Conservation (phyloP, 2,329 filamentous ascomycete genomes). For the Beauveria caledonica region DNA sequence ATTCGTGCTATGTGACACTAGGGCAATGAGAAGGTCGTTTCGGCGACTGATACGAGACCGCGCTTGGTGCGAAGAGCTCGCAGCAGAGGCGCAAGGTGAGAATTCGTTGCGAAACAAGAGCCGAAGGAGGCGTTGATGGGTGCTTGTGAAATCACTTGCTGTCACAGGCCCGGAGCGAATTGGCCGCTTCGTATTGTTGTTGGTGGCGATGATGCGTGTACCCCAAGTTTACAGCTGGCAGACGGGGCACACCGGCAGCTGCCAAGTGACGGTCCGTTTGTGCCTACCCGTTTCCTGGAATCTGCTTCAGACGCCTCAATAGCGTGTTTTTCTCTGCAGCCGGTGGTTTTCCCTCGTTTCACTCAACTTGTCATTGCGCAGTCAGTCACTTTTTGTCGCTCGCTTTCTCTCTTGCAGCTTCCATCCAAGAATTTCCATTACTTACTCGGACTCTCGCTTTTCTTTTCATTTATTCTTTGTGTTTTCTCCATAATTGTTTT, state of each 20-base stretch:
- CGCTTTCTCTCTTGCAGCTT: background rate
- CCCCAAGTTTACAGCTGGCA: background rate
- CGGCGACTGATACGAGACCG: constrained; percentile 2
- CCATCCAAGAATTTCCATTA: background rate
- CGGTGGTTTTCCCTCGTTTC: background rate
- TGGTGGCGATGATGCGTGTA: background rate
- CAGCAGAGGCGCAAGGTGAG: background rate
- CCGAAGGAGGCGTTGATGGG: no score
- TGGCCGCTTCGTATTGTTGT: background rate
- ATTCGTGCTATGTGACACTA: background rate
- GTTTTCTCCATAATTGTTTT: background rate
- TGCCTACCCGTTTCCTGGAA: background rate
- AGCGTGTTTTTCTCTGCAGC: background rate
- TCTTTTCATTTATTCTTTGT: background rate
- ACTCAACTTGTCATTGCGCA: background rate
- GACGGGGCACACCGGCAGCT: background rate
- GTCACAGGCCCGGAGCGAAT: no score
- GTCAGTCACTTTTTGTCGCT: background rate
- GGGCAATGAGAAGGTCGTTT: background rate
- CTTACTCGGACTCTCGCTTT: background rate
- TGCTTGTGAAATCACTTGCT: no score
- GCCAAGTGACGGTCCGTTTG: constrained; percentile 9
- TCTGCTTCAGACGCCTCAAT: background rate
- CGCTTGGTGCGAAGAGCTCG: background rate
- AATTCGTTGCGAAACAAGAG: background rate